Percentiles rank a stretch among this genome's conserved stretches.
Evolutionary conservation across 2,329 filamentous ascomycete species (phyloP).

Genomic region (Fusarium setosum): DNA sequence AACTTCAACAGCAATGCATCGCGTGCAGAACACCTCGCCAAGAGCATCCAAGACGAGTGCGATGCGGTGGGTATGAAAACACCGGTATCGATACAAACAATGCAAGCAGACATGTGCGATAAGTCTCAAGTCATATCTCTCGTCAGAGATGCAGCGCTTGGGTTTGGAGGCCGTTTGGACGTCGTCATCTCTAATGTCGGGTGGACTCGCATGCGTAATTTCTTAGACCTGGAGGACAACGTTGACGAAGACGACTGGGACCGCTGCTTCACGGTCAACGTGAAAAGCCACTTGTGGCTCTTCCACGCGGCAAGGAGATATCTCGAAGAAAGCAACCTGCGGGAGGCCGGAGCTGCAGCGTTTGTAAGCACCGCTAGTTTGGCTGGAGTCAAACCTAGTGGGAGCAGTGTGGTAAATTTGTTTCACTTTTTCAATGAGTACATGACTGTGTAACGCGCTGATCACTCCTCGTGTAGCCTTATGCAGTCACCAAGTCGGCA

Average conservation of each 20-base stretch:
- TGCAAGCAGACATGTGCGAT: background rate
- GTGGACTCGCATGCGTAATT: slow-evolving; percentile 3
- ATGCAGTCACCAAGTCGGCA: background rate
- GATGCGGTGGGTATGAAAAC: background rate
- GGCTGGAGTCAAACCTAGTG: slow-evolving; percentile 4
- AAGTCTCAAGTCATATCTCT: background rate
- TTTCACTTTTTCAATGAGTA: background rate
- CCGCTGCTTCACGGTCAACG: background rate
- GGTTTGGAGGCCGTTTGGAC: background rate
- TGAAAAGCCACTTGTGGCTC: slow-evolving; percentile 8
- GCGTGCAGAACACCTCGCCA: background rate
- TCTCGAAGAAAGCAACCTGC: background rate
- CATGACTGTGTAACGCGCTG: background rate
- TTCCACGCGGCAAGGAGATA: background rate
- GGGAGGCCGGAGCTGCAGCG: background rate
- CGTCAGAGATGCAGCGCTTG: background rate
- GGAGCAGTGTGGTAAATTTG: background rate
- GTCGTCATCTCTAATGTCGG: slow-evolving; percentile 1
- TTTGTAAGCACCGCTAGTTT: slow-evolving; percentile 3
- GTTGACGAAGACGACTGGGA: slow-evolving; percentile 1
- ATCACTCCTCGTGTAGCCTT: background rate
- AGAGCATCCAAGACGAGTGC: background rate
- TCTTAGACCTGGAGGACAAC: background rate
- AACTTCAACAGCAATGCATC: background rate
- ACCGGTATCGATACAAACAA: background rate